phyloP scores from a whole-genome alignment of 345 rosid species.

The Hirschfeldia incana region DNA sequence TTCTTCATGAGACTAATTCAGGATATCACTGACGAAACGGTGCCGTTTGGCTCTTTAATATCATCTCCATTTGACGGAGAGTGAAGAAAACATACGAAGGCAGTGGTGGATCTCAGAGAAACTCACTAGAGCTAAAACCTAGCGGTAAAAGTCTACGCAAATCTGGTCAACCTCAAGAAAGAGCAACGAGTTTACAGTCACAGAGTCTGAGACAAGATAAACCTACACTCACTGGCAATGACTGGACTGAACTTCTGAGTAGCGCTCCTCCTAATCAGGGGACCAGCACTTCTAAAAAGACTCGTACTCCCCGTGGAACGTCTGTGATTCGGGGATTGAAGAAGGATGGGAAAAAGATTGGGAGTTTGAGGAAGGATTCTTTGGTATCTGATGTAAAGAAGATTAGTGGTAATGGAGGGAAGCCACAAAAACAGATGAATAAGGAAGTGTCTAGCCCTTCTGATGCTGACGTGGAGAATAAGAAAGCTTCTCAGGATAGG shows the following conservation, averaged over 20 bases:
- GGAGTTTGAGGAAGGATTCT: conserved; percentile 41
- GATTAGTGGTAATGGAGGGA: conserved; percentile 37
- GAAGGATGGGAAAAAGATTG: conserved; percentile 53
- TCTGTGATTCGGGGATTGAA: conserved; percentile 47
- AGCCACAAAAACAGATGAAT: conserved; percentile 36
- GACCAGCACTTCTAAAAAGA: conserved; percentile 33
- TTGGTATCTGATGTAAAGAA: conserved; percentile 50
- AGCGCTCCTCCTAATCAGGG: conserved; percentile 47
- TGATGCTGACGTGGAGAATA: no score
- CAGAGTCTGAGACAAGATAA: conserved; percentile 39
- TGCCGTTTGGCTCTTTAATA: conserved; percentile 7
- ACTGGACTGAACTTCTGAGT: conserved; percentile 83
- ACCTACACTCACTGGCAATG: conserved; percentile 65
- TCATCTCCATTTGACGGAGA: not conserved
- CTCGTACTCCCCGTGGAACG: conserved; percentile 45
- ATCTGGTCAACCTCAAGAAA: conserved; percentile 28
- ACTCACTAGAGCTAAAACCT: no score
- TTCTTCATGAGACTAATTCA: conserved; percentile 14
- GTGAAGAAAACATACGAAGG: no score
- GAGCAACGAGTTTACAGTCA: conserved; percentile 8
- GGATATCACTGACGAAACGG: conserved; percentile 11
- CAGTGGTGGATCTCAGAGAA: no score
- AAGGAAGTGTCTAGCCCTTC: conserved; percentile 60
- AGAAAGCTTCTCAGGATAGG: not conserved
- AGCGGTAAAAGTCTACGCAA: conserved; percentile 15